Conservation (phyloP, 2,329 filamentous ascomycete species). For the Apiospora marii region DNA sequence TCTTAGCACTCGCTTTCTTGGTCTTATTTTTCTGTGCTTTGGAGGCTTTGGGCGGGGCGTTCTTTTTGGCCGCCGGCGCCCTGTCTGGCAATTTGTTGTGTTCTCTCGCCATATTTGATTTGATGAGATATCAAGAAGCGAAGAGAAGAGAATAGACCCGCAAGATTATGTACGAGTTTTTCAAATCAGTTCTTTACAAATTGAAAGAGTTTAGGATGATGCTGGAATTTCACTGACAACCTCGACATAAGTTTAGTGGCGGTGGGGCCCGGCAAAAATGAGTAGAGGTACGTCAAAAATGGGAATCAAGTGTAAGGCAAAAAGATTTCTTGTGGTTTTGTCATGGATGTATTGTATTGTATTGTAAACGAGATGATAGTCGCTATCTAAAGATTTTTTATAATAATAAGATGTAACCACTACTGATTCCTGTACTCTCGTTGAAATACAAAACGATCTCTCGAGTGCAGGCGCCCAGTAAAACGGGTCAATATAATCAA, state of each 20-base stretch:
- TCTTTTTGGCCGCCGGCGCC: conserved; percentile 11
- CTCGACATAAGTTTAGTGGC: conserved; percentile 13
- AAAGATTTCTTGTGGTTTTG: neutral
- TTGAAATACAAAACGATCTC: conserved; percentile 62
- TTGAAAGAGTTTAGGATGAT: neutral
- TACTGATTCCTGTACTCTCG: conserved; percentile 66
- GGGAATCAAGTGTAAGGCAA: neutral
- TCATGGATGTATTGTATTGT: neutral
- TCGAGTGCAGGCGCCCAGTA: conserved; percentile 65
- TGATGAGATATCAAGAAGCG: neutral
- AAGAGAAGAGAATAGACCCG: neutral
- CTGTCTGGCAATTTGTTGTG: conserved; percentile 11
- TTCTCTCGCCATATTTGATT: neutral
- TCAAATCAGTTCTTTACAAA: neutral
- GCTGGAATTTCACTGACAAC: neutral
- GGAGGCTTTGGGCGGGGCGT: neutral
- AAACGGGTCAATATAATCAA: conserved; percentile 54
- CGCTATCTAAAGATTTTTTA: no score
- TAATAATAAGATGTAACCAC: conserved; percentile 57
- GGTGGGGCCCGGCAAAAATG: conserved; percentile 20
- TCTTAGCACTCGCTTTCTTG: neutral
- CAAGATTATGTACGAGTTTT: neutral
- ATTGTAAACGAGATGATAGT: neutral
- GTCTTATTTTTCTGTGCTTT: neutral
- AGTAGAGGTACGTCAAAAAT: conserved; percentile 3